These are phyloP conservation scores for Phaffia tasmanica DNA, from an alignment of 768 basidiomycete genomes.

Conservation along the genomic window DNA sequence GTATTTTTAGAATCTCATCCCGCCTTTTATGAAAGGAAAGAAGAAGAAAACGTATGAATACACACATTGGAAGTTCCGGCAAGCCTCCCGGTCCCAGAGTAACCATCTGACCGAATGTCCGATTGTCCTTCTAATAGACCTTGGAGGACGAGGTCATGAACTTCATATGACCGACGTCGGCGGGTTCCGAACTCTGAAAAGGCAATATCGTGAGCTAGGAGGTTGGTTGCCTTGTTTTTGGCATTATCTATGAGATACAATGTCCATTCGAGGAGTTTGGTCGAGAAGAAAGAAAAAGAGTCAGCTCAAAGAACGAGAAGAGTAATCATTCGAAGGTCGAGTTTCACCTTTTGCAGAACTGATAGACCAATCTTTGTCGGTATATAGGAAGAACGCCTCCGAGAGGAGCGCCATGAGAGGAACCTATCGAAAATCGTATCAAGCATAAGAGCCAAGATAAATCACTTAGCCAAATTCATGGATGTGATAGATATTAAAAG, in stretches of 20 bases:
- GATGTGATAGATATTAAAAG: background rate
- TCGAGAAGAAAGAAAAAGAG: background rate
- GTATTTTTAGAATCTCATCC: background rate
- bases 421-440: background rate
- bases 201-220: slow-evolving; percentile 54
- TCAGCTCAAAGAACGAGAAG: background rate
- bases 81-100: slow-evolving; percentile 45
- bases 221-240: slow-evolving; percentile 54
- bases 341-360: slow-evolving; percentile 63
- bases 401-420: slow-evolving; percentile 44
- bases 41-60: slow-evolving; percentile 26
- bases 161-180: slow-evolving; percentile 55
- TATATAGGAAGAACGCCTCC: slow-evolving; percentile 71
- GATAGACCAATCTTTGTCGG: slow-evolving; percentile 70
- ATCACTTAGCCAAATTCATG: background rate
- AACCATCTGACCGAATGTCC: slow-evolving; percentile 37
- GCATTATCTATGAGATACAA: slow-evolving; percentile 50
- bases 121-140: slow-evolving; percentile 56
- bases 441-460: background rate
- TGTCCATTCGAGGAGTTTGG: slow-evolving; percentile 7
- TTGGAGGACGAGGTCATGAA: slow-evolving; percentile 66
- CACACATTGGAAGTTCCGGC: slow-evolving; percentile 79
- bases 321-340: background rate
- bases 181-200: slow-evolving; percentile 85
- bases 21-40: background rate